Evolutionary conservation across 164 flowering plant genomes (phyloP).

Genomic region (Dillenia turbinata): DNA sequence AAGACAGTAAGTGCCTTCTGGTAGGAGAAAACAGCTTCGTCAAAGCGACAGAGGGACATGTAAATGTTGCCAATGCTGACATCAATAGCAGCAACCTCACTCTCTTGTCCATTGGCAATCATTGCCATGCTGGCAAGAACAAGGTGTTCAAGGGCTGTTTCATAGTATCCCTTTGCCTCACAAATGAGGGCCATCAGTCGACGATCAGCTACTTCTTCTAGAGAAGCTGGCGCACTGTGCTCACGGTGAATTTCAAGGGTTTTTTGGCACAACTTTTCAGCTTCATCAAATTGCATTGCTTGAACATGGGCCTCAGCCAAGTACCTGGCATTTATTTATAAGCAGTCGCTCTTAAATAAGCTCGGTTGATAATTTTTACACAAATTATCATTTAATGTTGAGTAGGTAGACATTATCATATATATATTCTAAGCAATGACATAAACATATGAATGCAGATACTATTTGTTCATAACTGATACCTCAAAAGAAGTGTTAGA

Average conservation of each 20-base stretch:
- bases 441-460: too few species aligned
- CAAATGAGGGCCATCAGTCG: constrained; percentile 94
- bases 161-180: constrained; percentile 93
- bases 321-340: constrained; percentile 47
- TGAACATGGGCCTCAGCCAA: constrained; percentile 95
- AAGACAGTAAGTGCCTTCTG: constrained; percentile 98
- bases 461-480: too few species aligned
- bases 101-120: constrained; percentile 87
- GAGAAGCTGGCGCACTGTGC: constrained; percentile 89
- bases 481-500: too few species aligned
- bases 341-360: not conserved
- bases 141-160: constrained; percentile 93
- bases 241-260: constrained; percentile 91
- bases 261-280: constrained; percentile 75
- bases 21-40: constrained; percentile 95
- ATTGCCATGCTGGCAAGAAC: constrained; percentile 98
- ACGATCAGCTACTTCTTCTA: constrained; percentile 95
- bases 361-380: not conserved
- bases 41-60: constrained; percentile 75
- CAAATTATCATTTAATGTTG: too few species aligned
- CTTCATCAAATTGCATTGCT: constrained; percentile 96
- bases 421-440: too few species aligned
- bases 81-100: constrained; percentile 91
- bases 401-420: too few species aligned
- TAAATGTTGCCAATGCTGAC: constrained; percentile 92